Percentiles rank a stretch among this genome's conserved stretches.
These are phyloP conservation scores for Jamesozyma jinghongensis DNA, from an alignment of 805 yeast species.

Conservation along the genomic window DNA sequence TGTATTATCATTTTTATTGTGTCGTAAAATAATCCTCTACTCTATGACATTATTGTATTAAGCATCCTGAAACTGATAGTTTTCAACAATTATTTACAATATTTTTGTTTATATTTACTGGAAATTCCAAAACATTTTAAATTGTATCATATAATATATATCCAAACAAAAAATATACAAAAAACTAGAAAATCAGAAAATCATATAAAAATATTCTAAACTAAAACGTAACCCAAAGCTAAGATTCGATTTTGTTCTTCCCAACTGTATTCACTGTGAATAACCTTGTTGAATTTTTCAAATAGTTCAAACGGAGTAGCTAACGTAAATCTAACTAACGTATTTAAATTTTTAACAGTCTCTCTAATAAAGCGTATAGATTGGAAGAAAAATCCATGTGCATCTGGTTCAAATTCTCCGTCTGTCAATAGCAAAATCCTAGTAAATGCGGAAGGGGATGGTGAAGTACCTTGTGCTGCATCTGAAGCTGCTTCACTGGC, in stretches of 20 bases:
- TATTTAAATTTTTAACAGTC: background rate
- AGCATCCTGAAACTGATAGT: too few species aligned
- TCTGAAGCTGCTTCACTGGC: background rate
- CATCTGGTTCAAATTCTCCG: constrained; percentile 2
- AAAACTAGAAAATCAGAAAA: too few species aligned
- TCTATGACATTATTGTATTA: too few species aligned
- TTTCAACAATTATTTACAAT: too few species aligned
- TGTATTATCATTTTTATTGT: too few species aligned
- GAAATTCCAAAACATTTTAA: too few species aligned
- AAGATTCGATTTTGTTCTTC: constrained; percentile 12
- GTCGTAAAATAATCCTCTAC: too few species aligned
- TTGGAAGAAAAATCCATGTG: background rate
- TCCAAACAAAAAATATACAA: too few species aligned
- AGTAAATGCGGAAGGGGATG: background rate
- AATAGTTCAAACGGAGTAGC: background rate
- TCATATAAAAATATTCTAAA: background rate
- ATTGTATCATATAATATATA: too few species aligned
- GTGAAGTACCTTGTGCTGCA: background rate
- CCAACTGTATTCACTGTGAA: background rate
- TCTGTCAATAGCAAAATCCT: background rate
- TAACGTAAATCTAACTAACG: background rate
- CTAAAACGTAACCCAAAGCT: constrained; percentile 12
- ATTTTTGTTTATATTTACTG: too few species aligned
- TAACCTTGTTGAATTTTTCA: background rate
- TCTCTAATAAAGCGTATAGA: background rate